Evolutionary conservation across 2,329 filamentous ascomycete species (phyloP).

Genomic region (Botrytis aclada): DNA sequence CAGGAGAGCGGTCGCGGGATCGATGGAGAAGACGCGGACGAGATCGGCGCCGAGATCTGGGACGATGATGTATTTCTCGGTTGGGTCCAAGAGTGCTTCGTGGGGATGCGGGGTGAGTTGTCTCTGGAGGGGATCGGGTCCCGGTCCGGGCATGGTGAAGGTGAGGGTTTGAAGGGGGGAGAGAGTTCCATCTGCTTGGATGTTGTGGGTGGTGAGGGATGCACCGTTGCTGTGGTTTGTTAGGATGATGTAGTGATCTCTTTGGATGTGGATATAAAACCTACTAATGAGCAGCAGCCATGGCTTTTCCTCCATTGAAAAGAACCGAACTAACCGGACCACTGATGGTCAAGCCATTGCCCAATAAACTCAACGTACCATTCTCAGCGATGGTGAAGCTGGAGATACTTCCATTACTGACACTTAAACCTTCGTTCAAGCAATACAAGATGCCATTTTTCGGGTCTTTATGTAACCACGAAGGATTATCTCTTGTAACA

Average conservation of each 20-base stretch:
- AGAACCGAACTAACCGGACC: constrained; percentile 40
- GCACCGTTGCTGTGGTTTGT: constrained; percentile 26
- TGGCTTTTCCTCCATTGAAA: constrained; percentile 44
- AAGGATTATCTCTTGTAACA: constrained; percentile 28
- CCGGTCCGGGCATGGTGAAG: constrained; percentile 40
- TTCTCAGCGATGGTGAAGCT: constrained; percentile 37
- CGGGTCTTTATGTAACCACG: constrained; percentile 32
- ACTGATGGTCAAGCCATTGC: constrained; percentile 41
- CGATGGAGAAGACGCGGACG: constrained; percentile 47
- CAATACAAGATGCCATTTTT: constrained; percentile 32
- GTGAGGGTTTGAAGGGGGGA: constrained; percentile 41
- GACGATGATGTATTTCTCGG: constrained; percentile 47
- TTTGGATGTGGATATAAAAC: background rate
- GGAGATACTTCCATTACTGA: constrained; percentile 26
- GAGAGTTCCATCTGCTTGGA: constrained; percentile 18
- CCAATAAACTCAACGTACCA: constrained; percentile 42
- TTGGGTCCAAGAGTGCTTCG: constrained; percentile 51
- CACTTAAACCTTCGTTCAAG: constrained; percentile 28
- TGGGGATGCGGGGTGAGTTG: constrained; percentile 51
- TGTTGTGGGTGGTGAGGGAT: constrained; percentile 19
- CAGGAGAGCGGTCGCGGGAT: constrained; percentile 39
- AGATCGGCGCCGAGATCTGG: constrained; percentile 53
- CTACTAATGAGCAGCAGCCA: constrained; percentile 37
- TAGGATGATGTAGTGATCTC: background rate
- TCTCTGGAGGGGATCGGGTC: constrained; percentile 38